A percentile compares a stretch with the other conserved stretches of the same genome.
phyloP scores from a whole-genome alignment of 2,329 filamentous ascomycete species.

The Sporothrix phasma region DNA sequence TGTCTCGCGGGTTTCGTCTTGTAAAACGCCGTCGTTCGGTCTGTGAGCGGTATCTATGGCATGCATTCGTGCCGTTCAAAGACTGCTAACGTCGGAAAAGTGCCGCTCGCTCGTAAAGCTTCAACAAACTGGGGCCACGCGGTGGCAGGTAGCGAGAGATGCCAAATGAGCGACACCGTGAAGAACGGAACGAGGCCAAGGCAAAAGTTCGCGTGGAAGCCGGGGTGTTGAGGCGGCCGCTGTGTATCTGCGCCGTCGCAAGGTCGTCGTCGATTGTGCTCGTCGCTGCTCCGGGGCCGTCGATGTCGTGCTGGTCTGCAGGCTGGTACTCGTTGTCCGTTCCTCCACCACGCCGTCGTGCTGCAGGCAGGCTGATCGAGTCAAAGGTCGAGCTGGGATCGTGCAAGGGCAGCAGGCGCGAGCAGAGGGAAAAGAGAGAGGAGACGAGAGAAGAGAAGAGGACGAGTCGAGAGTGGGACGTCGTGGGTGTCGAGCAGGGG shows the following conservation, averaged over 20 bases:
- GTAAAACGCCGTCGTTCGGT: not conserved
- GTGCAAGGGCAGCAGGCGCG: not conserved
- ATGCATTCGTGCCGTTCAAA: not conserved
- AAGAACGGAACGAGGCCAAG: slow-evolving; percentile 1
- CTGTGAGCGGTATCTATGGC: not conserved
- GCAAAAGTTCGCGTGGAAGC: not conserved
- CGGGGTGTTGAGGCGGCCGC: not conserved
- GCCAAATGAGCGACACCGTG: slow-evolving; percentile 12
- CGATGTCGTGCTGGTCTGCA: not conserved
- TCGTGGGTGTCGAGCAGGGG: not conserved
- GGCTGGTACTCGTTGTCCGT: not conserved
- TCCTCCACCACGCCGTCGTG: not conserved
- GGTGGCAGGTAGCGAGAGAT: not conserved
- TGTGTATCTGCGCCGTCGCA: not conserved
- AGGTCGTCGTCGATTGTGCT: not conserved
- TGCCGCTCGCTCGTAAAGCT: not conserved
- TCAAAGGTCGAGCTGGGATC: not conserved
- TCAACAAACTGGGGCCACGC: not conserved
- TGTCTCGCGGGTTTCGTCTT: not conserved
- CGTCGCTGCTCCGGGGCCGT: not conserved
- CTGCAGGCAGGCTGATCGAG: not conserved
- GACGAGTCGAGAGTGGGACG: not conserved
- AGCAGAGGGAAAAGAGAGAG: not conserved
- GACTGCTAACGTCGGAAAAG: not conserved
- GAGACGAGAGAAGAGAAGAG: slow-evolving; percentile 4